Evolutionary conservation across 2,329 filamentous ascomycete genomes (phyloP), one percentile per base, ranked within the genome.

Genomic region (Mycosphaerelloides madeirae): DNA sequence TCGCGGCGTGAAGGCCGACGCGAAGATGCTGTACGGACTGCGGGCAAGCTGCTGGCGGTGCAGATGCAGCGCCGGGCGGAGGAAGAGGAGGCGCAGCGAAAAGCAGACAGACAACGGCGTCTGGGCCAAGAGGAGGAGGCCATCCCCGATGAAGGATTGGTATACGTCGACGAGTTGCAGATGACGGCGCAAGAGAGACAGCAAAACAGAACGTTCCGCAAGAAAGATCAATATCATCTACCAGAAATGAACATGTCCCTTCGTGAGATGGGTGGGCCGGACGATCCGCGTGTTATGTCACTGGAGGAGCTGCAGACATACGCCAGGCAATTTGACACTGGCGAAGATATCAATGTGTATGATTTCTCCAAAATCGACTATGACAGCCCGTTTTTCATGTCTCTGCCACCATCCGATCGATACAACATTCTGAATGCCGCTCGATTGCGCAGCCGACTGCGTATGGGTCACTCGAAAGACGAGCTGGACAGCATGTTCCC

Each of bases 311-410:
- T 98, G 46, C 88, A 97, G 67, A 84, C 91, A 54, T 98, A 98
- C 63, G 91, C 94, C 3, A 77, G 84, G 40, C 90, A 97, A 53
- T 97, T 97, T 59, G 81, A 96, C 59, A 81, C 81, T 49, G 93
- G 93, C 43, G 89, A 97, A 66, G 91, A 97, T 63, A 85, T 97
- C 63, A 74, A 74, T 46, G 69, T 75, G 4, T 97, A 97, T 67
- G 91, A 97, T 68, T 98, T 98, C 63, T 94, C 87, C 62, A 97
- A 97, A 68, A 98, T 98, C 57, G 93, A 98, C 63, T 98, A 97
- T 59, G 86, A 97, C 54, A 87, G 90, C 54, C 82, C 91, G 11
- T 98, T 98, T 68, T 98, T 98, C 70, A 80, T 85, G 64, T 95
- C 88, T 63, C 68, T 98, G 45, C 93, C 94, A 0, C 77, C 89